Evolutionary conservation across 2,329 filamentous ascomycete species (phyloP).

Genomic region (Sporothrix curviconia): DNA sequence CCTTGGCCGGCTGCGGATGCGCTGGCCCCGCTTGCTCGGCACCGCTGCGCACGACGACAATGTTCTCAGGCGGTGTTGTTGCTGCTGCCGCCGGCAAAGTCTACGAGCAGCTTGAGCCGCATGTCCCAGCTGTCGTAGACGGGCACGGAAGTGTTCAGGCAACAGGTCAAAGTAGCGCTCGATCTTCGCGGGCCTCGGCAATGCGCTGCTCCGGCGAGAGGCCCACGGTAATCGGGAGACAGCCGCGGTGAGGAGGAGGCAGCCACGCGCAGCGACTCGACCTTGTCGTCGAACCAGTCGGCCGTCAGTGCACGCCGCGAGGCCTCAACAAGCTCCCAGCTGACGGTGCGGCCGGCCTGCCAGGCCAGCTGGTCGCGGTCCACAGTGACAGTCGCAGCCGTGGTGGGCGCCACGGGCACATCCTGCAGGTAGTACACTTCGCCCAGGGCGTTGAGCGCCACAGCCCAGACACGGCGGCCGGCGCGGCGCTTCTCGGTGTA

Average conservation of each 20-base stretch:
- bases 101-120: conserved; percentile 75
- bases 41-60: conserved; percentile 70
- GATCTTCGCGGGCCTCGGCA: conserved; percentile 75
- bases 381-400: conserved; percentile 30
- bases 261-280: conserved; percentile 54
- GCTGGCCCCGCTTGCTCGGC: conserved; percentile 25
- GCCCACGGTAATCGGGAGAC: conserved; percentile 65
- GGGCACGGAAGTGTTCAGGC: conserved; percentile 71
- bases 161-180: conserved; percentile 66
- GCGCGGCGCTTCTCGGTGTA: conserved; percentile 66
- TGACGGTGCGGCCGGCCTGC: conserved; percentile 69
- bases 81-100: conserved; percentile 67
- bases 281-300: conserved; percentile 66
- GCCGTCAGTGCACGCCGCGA: conserved; percentile 66
- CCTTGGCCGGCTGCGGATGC: conserved; percentile 41
- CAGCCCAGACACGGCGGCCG: conserved; percentile 75
- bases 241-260: conserved; percentile 65
- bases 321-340: conserved; percentile 74
- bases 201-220: conserved; percentile 63
- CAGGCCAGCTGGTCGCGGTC: conserved; percentile 59
- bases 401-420: conserved; percentile 47
- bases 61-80: conserved; percentile 59
- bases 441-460: conserved; percentile 86
- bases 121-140: conserved; percentile 87
- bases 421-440: conserved; percentile 82